phyloP scores from a whole-genome alignment of 2,329 filamentous ascomycete species.

The Ceratocystis albifundus region DNA sequence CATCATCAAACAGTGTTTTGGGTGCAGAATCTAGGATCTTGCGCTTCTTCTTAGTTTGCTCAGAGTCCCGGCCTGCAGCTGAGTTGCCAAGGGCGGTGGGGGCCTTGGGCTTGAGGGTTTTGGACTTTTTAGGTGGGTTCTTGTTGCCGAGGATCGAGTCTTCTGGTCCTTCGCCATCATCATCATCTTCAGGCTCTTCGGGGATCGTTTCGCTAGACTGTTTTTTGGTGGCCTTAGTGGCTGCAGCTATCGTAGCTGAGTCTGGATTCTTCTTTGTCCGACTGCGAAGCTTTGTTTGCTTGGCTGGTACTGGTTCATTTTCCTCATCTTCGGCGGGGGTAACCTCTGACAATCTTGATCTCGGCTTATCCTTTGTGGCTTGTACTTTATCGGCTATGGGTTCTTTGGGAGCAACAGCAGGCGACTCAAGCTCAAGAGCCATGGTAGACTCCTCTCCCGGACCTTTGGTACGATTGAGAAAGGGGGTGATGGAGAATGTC shows the following conservation, averaged over 20 bases:
- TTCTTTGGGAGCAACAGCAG: conserved; percentile 13
- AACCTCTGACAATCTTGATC: conserved; percentile 21
- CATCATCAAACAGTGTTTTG: conserved; percentile 58
- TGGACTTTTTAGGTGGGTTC: conserved; percentile 13
- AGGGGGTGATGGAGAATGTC: conserved; percentile 85
- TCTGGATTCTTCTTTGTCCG: conserved; percentile 19
- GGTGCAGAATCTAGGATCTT: conserved; percentile 44
- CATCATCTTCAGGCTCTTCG: conserved; percentile 21
- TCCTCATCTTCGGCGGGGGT: conserved; percentile 11
- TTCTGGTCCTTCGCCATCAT: conserved; percentile 8
- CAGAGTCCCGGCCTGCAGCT: conserved; percentile 27
- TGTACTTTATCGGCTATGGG: conserved; percentile 18
- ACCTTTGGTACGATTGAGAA: conserved; percentile 62
- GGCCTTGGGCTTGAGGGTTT: conserved; percentile 23
- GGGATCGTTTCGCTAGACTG: conserved; percentile 4
- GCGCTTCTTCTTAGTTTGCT: conserved; percentile 56
- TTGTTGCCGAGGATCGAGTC: conserved; percentile 13
- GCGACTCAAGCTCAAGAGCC: conserved; percentile 14
- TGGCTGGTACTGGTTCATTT: conserved; percentile 8
- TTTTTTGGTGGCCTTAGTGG: conserved; percentile 5
- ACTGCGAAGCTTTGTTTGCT: conserved; percentile 16
- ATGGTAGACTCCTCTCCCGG: conserved; percentile 30
- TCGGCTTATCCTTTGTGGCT: conserved; percentile 16
- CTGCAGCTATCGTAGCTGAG: background rate
- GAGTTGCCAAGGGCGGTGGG: background rate